A percentile compares a stretch with the other conserved stretches of the same genome.
These are phyloP conservation scores for Bifiguratus adelaidae DNA, from an alignment of 192 early-diverging fungal genomes.

Conservation along the genomic window DNA sequence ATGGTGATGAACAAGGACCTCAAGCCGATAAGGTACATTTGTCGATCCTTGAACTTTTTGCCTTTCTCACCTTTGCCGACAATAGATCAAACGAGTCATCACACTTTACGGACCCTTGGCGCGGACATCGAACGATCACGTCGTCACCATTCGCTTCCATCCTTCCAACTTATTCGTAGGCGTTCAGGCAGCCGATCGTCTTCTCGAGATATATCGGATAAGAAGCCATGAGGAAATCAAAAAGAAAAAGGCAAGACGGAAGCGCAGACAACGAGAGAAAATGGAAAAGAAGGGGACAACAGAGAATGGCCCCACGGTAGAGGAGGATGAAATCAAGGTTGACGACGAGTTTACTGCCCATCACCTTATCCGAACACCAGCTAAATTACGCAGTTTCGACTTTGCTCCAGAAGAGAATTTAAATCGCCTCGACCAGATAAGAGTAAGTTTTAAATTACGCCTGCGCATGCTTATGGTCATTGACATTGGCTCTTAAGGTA, in stretches of 20 bases:
- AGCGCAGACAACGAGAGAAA: slow-evolving; percentile 72
- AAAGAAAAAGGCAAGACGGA: slow-evolving; percentile 71
- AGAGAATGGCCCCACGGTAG: slow-evolving; percentile 20
- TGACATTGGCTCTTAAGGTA: slow-evolving; percentile 18
- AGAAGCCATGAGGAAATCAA: slow-evolving; percentile 69
- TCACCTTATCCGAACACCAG: slow-evolving; percentile 58
- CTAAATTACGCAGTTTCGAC: slow-evolving; percentile 77
- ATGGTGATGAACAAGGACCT: slow-evolving; percentile 24
- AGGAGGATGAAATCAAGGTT: slow-evolving; percentile 44
- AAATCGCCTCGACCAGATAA: slow-evolving; percentile 28
- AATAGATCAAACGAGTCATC: slow-evolving; percentile 52
- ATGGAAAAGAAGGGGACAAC: slow-evolving; percentile 34
- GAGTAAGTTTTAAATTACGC: slow-evolving; percentile 27
- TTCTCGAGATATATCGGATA: slow-evolving; percentile 77
- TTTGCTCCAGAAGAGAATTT: slow-evolving; percentile 43
- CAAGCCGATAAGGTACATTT: not conserved
- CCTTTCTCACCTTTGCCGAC: not conserved
- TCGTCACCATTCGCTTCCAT: slow-evolving; percentile 71
- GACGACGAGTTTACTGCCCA: slow-evolving; percentile 71
- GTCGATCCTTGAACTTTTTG: not conserved
- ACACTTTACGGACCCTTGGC: slow-evolving; percentile 65
- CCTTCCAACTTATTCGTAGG: slow-evolving; percentile 68
- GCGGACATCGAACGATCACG: slow-evolving; percentile 71
- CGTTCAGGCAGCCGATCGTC: slow-evolving; percentile 66
- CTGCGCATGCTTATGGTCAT: slow-evolving; percentile 7